Evolutionary conservation across 1,284 basidiomycete species (phyloP), one percentile per base, ranked within the genome.

Genomic region (Ceratobasidium sp.): DNA sequence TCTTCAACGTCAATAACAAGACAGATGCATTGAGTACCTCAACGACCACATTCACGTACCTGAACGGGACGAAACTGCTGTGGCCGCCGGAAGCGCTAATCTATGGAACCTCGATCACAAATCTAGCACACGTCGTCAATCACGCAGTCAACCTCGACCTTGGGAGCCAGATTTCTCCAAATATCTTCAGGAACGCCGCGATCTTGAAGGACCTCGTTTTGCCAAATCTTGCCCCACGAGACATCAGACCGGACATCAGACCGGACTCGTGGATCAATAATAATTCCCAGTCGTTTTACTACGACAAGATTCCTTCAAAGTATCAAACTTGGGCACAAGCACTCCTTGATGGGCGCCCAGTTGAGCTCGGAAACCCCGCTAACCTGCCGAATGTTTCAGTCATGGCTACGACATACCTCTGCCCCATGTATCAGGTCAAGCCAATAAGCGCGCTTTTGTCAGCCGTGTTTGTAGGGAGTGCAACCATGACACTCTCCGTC

Each of bases 321-420:
- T 75, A 75, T 66, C 52, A 44, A 17, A 75, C 73, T 9, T 75
- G 73, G 73, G 73, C 73, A 12, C 33, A 75, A 46, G 15, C n/a
- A 38, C 73, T 75, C 15, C 73, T 38, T 23, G 52, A 20, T 17
- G 73, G 62, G 2, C 10, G 38, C 1, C 61, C 62, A 1, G 20
- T 66, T 3, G 1, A 12, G 15, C 33, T 56, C 56, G 61, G 48
- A 38, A 56, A 26, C 10, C 17, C 40, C 17, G 57, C 73, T 15
- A 40, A 40, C 7, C 50, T 66, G 23, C 73, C 61, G 6, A 10
- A 42, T 1, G 17, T 44, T 2, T 75, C 62, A 12, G 40, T 4
- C 20, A 75, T 66, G 62, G 50, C n/a, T n/a, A 57, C 62, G 13
- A 33, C 61, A 17, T 75, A 66, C 26, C 62, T 75, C n/a, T 75